A percentile compares a stretch with the other conserved stretches of the same genome.
phyloP scores from a whole-genome alignment of 2,329 filamentous ascomycete genomes.

The Fusarium siculi region DNA sequence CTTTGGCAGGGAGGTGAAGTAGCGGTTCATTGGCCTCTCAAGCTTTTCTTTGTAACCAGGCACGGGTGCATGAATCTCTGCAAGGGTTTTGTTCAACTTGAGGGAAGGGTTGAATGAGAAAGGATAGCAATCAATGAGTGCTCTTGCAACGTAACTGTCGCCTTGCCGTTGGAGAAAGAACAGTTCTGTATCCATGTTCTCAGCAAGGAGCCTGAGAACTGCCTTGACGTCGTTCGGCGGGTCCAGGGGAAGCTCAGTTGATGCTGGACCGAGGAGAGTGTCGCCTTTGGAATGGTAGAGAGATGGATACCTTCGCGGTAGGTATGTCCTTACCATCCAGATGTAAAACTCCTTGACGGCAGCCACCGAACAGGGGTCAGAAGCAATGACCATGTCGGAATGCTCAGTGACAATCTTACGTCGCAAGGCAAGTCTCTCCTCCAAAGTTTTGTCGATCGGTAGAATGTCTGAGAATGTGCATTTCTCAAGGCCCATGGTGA shows the following conservation, averaged over 20 bases:
- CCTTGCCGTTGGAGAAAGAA: not conserved
- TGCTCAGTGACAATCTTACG: not conserved
- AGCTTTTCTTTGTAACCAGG: not conserved
- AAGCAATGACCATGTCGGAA: not conserved
- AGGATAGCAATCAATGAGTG: not conserved
- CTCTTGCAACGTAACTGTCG: not conserved
- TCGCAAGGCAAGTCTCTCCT: not conserved
- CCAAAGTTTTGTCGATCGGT: not conserved
- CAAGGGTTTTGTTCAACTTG: not conserved
- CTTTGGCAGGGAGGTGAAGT: not conserved
- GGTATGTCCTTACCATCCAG: not conserved
- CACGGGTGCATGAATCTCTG: fast-evolving
- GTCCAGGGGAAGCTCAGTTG: fast-evolving
- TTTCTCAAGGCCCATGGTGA: not conserved
- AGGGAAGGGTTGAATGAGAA: not conserved
- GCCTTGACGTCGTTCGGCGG: fast-evolving
- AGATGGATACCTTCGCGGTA: not conserved
- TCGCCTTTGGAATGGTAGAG: not conserved
- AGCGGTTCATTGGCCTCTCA: not conserved
- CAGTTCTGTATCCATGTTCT: not conserved
- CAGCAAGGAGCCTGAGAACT: fast-evolving
- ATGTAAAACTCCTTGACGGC: not conserved
- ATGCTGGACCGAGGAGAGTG: not conserved
- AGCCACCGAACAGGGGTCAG: not conserved
- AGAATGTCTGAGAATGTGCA: not conserved